Conservation (phyloP, 805 yeast species). For the Starmerella etchellsii region DNA sequence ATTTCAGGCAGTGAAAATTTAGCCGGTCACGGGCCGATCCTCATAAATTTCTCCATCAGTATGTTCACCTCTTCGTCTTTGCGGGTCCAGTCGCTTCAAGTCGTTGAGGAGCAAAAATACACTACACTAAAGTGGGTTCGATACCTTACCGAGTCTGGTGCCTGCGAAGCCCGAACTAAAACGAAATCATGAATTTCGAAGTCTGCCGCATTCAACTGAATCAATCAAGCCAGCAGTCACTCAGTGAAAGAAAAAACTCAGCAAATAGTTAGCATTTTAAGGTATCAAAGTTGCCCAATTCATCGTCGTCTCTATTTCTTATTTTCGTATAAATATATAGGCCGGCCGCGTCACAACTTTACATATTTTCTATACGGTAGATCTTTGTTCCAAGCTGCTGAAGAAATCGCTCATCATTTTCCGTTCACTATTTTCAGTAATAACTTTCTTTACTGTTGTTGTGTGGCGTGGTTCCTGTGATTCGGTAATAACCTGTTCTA, state of each 20-base stretch:
- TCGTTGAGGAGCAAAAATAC: constrained; percentile 48
- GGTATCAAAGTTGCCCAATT: too few relatives aligned
- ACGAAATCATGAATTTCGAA: too few relatives aligned
- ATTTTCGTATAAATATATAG: too few relatives aligned
- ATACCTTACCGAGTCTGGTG: constrained; percentile 62
- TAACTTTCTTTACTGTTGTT: neutral
- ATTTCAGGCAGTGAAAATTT: constrained; percentile 36
- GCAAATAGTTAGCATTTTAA: too few relatives aligned
- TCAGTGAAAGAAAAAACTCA: too few relatives aligned
- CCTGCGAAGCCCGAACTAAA: constrained; percentile 62
- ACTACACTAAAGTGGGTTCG: constrained; percentile 78
- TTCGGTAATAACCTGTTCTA: neutral
- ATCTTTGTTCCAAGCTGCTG: too few relatives aligned
- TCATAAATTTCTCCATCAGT: constrained; percentile 51
- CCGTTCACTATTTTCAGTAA: constrained; percentile 6
- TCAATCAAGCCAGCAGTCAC: too few relatives aligned
- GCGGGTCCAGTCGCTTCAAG: constrained; percentile 56
- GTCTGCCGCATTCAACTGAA: too few relatives aligned
- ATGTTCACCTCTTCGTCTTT: constrained; percentile 72
- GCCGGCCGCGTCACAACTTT: too few relatives aligned
- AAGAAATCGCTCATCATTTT: constrained; percentile 14
- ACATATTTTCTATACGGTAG: too few relatives aligned
- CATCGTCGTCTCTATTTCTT: too few relatives aligned
- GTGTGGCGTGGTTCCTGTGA: neutral
- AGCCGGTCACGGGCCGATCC: constrained; percentile 37